Base-by-base conservation (phyloP, 768 basidiomycete species). In the Inosperma sp. region DNA sequence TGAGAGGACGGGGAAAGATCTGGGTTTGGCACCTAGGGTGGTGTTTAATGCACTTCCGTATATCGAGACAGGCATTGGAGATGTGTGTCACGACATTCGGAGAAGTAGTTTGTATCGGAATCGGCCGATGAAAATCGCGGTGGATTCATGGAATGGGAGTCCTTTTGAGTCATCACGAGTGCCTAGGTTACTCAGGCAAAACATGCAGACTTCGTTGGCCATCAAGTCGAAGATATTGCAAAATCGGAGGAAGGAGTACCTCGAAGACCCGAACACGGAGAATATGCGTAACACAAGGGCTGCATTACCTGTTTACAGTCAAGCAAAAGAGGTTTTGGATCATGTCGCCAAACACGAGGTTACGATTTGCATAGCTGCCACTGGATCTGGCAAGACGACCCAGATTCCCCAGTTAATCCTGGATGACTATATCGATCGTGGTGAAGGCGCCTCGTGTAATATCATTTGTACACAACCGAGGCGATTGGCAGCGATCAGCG, bases 401-500 rank as follows among this genome's bases (percentile, higher is more conserved):
- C 94, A 97, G 66, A 81, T 96, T 21, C 94, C 94, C 5, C 94
- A 96, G 65, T 76, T 96, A 40, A 83, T 96, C 55, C 76, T 97
- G 42, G 93, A 97, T 59, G 79, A 87, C 35, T 84, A 78, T 61
- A 93, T 93, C 51, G 73, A 83, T 14, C 71, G 75, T 13, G 88
- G 83, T n/a, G 73, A 88, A 48, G 94, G 94, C 13, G 83, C 89
- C 1, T 68, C 72, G 43, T 95, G 92, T 69, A 95, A 96, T 62
- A 79, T 97, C 56, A 72, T 96, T 21, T 96, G 93, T 62, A 96
- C 93, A 0, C 94, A 97, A 62, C 94, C 94, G 13, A 81, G 93
- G 53, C 81, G 93, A 47, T 74, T 96, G 39, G 93, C 94, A 7
- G 93, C 94, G 21, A 86, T 94, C 62, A 89, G 86, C 57, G 89